Base-by-base conservation (phyloP, 495 filamentous ascomycete genomes). In the Penicillium taxi region DNA sequence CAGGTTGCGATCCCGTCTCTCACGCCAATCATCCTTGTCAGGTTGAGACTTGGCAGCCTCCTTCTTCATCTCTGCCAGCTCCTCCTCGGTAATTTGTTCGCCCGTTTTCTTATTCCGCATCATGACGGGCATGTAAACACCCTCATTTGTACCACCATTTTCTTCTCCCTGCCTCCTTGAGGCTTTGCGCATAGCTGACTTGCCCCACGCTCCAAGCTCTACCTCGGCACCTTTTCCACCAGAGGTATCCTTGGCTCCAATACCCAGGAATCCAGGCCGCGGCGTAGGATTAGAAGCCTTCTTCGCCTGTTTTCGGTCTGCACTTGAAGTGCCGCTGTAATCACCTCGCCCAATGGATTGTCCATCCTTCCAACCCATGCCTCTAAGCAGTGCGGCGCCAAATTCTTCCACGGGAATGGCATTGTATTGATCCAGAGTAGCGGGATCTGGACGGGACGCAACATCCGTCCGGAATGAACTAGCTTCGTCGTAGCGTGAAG, bases 291-390 rank as follows among this genome's bases (percentile, higher is more conserved):
- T 58, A 27, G 63, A 63, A 22, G 61, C 53, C 11, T 62, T 56
- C 16, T 50, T 61, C n/a, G 56, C 55, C 19, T 58, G 48, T 2
- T 63, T 50, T 9, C 36, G 35, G 11, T 46, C 32, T 3, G 51
- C 39, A 9, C 46, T 33, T 27, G 48, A 51, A 9, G 44, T 32
- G 26, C 45, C 46, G 14, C 64, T 61, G 34, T 67, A 70, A 13
- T 70, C 63, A 9, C 74, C 70, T 53, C 73, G 72, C 5, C 78
- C 81, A 17, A 85, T 63, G 14, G 72, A 59, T 40, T 90, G 77
- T 1, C 89, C 90, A 41, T 95, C 85, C 50, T 83, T 83, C 90
- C 89, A 96, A 4, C 91, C 91, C 79, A 95, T 93, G 8, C 86
- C 85, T 5, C 86, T 75, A 17, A 99, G 71, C 33, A 96, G 61